These are phyloP conservation scores for Pyrenopolyporus hunteri DNA, from an alignment of 495 filamentous ascomycete genomes.

Conservation along the genomic window DNA sequence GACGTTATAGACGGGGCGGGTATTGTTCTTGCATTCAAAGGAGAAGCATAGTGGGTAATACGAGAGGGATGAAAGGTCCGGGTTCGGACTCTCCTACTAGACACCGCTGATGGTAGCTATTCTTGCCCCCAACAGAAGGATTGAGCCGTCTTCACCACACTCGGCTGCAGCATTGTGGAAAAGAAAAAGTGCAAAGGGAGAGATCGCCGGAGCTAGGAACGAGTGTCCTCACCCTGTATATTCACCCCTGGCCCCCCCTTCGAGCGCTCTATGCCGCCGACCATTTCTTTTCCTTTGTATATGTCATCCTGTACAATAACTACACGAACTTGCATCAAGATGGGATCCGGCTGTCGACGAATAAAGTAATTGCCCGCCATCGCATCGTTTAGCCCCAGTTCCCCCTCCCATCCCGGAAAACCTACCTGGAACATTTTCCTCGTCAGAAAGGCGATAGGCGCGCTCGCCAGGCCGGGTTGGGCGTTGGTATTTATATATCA, in stretches of 20 bases:
- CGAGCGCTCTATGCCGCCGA: slow-evolving; percentile 17
- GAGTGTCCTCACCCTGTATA: slow-evolving; percentile 28
- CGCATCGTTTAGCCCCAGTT: background rate
- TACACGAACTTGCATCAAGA: slow-evolving; percentile 36
- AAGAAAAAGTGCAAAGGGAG: slow-evolving; percentile 14
- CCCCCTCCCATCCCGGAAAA: background rate
- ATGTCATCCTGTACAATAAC: slow-evolving; percentile 36
- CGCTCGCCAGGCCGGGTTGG: background rate
- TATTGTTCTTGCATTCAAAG: slow-evolving; percentile 37
- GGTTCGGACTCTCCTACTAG: slow-evolving; percentile 28
- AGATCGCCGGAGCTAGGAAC: slow-evolving; percentile 19
- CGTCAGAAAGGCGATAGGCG: background rate
- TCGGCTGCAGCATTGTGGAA: slow-evolving; percentile 22
- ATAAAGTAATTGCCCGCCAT: slow-evolving; percentile 36
- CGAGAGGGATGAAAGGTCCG: slow-evolving; percentile 30
- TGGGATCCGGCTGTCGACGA: slow-evolving; percentile 24
- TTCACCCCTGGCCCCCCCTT: slow-evolving; percentile 17
- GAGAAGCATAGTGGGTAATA: slow-evolving; percentile 34
- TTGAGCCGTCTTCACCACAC: slow-evolving; percentile 1
- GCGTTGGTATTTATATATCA: slow-evolving; percentile 10
- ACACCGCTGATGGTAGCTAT: slow-evolving; percentile 4
- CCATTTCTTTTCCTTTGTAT: slow-evolving; percentile 23
- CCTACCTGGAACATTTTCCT: background rate
- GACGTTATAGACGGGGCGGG: slow-evolving; percentile 37
- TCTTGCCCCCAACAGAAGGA: slow-evolving; percentile 10